Conservation (phyloP, 2,329 filamentous ascomycete genomes). For the Sporothrix humicola region DNA sequence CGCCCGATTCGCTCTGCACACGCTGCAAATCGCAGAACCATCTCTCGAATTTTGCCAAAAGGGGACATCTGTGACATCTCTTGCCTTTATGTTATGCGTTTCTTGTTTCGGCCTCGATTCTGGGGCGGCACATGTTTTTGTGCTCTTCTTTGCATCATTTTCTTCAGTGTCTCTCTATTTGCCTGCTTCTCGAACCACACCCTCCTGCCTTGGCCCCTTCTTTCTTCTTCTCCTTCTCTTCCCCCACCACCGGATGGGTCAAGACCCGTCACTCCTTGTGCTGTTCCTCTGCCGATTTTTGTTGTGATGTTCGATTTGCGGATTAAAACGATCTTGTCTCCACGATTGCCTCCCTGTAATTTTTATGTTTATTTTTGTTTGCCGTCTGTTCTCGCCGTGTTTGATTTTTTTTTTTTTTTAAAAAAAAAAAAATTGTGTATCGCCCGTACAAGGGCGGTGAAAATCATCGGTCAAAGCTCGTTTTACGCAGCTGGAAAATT, state of each 20-base stretch:
- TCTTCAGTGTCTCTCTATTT: too few species aligned
- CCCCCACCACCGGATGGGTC: not conserved
- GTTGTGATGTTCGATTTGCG: conserved; percentile 24
- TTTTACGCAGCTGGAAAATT: not conserved
- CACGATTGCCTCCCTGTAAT: not conserved
- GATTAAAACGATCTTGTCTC: not conserved
- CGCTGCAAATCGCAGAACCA: not conserved
- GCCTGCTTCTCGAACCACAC: conserved; percentile 1
- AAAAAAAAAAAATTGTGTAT: too few species aligned
- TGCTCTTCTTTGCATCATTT: too few species aligned
- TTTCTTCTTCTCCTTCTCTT: not conserved
- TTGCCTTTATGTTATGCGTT: conserved; percentile 18
- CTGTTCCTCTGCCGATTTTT: not conserved
- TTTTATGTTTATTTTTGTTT: conserved; percentile 1
- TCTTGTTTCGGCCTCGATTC: conserved; percentile 22
- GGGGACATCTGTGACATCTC: conserved; percentile 21
- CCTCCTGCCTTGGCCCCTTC: not conserved
- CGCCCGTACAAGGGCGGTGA: not conserved
- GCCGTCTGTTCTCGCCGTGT: not conserved
- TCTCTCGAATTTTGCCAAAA: conserved; percentile 29
- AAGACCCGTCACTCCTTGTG: conserved; percentile 1
- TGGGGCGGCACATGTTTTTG: not conserved
- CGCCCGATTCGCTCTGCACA: conserved; percentile 1
- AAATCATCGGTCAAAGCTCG: conserved; percentile 4
- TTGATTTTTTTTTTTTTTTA: too few species aligned